Conservation (phyloP, 495 filamentous ascomycete species). For the Lophiotrema nucula region DNA sequence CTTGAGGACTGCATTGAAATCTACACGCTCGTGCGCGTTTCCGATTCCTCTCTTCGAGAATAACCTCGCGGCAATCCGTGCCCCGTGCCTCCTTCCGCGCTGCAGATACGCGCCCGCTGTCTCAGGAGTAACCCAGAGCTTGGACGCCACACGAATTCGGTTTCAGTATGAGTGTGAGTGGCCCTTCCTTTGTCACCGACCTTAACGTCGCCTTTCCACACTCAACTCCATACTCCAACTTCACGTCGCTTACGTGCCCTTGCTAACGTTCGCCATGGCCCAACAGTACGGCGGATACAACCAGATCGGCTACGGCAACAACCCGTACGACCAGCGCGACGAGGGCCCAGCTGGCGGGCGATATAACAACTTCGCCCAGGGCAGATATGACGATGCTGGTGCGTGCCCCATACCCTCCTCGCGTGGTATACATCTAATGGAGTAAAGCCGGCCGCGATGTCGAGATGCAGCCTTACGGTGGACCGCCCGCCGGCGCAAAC, state of each 20-base stretch:
- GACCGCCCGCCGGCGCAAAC: constrained; percentile 22
- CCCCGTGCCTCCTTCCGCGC: neutral
- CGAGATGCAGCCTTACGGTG: constrained; percentile 44
- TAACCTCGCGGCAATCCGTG: too few relatives aligned
- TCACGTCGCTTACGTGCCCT: constrained; percentile 5
- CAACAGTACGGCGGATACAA: constrained; percentile 40
- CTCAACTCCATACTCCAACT: neutral
- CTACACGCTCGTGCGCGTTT: too few relatives aligned
- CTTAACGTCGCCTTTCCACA: neutral
- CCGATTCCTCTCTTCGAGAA: too few relatives aligned
- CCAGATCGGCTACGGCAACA: constrained; percentile 57
- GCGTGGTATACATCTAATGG: neutral
- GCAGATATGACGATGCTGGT: constrained; percentile 34
- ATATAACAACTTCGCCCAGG: constrained; percentile 34
- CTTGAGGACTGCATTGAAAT: too few relatives aligned
- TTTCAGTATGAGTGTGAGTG: constrained; percentile 37
- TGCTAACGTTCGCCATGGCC: constrained; percentile 29
- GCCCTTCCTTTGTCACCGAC: constrained; percentile 4
- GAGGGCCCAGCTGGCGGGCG: constrained; percentile 42
- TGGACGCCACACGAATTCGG: constrained; percentile 28
- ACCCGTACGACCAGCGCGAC: constrained; percentile 56
- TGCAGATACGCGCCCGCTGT: constrained; percentile 12
- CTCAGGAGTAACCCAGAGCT: constrained; percentile 29
- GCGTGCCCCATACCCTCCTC: constrained; percentile 10
- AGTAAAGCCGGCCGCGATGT: constrained; percentile 29